Base-by-base conservation (phyloP, 192 early-diverging fungal genomes). In the Backusella parvicylindrica region DNA sequence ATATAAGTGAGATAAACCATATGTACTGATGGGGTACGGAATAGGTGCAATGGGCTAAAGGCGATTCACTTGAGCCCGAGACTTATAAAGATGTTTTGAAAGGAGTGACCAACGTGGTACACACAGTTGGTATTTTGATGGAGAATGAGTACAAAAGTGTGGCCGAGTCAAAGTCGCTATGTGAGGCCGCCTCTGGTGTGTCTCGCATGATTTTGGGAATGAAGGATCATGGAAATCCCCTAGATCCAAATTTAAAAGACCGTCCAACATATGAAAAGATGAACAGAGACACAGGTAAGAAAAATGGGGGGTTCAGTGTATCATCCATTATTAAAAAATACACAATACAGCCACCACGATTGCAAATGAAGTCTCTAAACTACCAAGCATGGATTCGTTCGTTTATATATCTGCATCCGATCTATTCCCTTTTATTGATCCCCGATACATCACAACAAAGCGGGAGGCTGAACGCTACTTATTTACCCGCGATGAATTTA, bases 401-500 rank as follows among this genome's bases (percentile, higher is more conserved):
- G 87, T 84, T 16, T 93, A 89, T 64, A 84, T 93, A 30, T 93
- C 92, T 13, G 92, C 92, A 15, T 85, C 81, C 32, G 89, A 91
- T 50, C 63, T 86, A 0, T 64, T 92, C 23, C 92, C 92, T 16
- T 83, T 90, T 7, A 75, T 93, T 37, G 84, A 89, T 60, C 82
- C 89, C 66, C 84, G 88, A 0, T 93, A 93, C 49, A 86, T 93
- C 53, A 90, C 90, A 23, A 91, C 91, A 13, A 93, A 93, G 72
- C 90, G 91, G 36, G 88, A 93, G 75, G 92, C 87, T 4, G 92
- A 93, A 77, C 68, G 71, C 3, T 84, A 77, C 13, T 73, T 93
- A 32, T 76, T 92, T 60, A 81, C 84, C 47, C 83, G 76, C 40
- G 71, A 78, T 41, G 75, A 68, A 47, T 83, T 87, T 76, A 85